phyloP scores from a whole-genome alignment of 2,329 filamentous ascomycete genomes.

The Cytospora mali region DNA sequence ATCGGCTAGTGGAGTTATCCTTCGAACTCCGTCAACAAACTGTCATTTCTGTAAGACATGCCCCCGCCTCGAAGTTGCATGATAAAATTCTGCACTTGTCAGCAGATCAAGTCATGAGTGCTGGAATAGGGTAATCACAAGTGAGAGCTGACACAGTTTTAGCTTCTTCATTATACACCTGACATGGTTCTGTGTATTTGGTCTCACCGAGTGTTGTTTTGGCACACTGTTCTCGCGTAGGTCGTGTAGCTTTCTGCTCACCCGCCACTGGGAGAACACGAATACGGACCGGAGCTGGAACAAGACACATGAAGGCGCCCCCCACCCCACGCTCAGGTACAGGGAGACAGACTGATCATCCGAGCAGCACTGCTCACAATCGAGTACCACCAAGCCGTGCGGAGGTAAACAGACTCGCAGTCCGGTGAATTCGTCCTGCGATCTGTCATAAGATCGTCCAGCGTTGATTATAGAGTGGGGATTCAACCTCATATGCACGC shows the following conservation, averaged over 20 bases:
- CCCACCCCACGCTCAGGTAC: no score
- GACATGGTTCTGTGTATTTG: background rate
- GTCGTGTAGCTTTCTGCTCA: background rate
- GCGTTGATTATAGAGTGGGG: background rate
- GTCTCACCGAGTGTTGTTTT: background rate
- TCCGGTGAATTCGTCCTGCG: no score
- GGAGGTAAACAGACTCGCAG: background rate
- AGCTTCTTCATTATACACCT: background rate
- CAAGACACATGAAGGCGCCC: no score
- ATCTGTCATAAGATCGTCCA: background rate
- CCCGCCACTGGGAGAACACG: no score
- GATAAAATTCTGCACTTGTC: background rate
- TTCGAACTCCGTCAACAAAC: background rate
- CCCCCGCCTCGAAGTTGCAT: background rate
- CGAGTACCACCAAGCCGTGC: background rate
- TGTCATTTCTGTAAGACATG: background rate
- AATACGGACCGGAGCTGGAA: no score
- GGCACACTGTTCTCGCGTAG: background rate
- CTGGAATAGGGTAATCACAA: background rate
- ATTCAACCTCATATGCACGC: background rate
- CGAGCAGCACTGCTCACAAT: background rate
- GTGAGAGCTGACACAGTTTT: background rate
- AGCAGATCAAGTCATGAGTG: background rate
- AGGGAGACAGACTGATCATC: no score
- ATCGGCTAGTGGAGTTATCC: background rate